A percentile compares a stretch with the other conserved stretches of the same genome.
Conservation (phyloP, 2,329 filamentous ascomycete genomes). For the Endoconidiophora laricicola region DNA sequence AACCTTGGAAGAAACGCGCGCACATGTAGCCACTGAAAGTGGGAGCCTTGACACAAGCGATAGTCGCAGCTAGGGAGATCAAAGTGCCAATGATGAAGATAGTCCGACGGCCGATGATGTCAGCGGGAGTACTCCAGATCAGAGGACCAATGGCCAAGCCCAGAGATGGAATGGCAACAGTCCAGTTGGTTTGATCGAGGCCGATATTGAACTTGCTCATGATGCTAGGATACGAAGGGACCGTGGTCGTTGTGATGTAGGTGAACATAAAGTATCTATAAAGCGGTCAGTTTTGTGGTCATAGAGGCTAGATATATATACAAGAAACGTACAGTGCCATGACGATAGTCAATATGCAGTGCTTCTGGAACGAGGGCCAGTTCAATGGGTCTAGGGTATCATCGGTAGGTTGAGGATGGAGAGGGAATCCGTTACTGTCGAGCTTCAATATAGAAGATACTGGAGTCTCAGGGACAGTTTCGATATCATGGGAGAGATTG, state of each 20-base stretch:
- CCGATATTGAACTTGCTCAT: slow-evolving; percentile 29
- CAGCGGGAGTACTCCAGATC: slow-evolving; percentile 29
- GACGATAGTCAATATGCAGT: slow-evolving; percentile 32
- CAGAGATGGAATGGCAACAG: slow-evolving; percentile 33
- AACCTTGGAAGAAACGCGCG: slow-evolving; percentile 40
- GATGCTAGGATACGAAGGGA: slow-evolving; percentile 34
- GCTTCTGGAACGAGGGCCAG: slow-evolving; percentile 31
- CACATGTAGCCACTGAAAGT: slow-evolving; percentile 36
- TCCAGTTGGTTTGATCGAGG: slow-evolving; percentile 35
- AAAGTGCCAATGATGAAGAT: slow-evolving; percentile 28
- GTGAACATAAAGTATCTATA: slow-evolving; percentile 39
- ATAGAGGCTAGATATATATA: background rate
- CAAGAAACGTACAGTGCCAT: slow-evolving; percentile 29
- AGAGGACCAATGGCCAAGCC: slow-evolving; percentile 35
- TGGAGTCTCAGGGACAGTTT: background rate
- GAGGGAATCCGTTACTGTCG: slow-evolving; percentile 19
- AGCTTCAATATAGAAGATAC: slow-evolving; percentile 3
- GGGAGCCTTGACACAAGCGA: slow-evolving; percentile 21
- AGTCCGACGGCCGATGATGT: slow-evolving; percentile 34
- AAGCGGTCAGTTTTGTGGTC: background rate
- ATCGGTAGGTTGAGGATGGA: slow-evolving; percentile 21
- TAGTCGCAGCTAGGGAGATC: slow-evolving; percentile 20
- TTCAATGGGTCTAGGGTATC: slow-evolving; percentile 38
- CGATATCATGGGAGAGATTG: background rate
- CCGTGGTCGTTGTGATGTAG: slow-evolving; percentile 39